phyloP scores from a whole-genome alignment of 768 basidiomycete genomes.

The Tricholoma matsutake region DNA sequence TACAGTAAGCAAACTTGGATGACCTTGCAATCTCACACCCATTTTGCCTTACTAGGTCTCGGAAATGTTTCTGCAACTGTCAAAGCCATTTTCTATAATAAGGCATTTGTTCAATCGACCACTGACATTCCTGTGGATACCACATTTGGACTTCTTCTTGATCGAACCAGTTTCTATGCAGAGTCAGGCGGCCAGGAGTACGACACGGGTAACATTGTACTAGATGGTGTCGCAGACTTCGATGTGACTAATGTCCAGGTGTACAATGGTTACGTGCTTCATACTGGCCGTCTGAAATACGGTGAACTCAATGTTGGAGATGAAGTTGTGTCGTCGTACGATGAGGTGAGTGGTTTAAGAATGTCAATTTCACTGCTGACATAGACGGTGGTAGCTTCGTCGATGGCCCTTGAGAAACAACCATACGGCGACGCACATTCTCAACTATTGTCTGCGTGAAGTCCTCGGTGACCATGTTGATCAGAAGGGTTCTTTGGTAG shows the following conservation, averaged over 20 bases:
- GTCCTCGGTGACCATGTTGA: conserved; percentile 96
- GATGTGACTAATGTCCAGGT: conserved; percentile 91
- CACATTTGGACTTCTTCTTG: conserved; percentile 83
- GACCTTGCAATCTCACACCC: neutral
- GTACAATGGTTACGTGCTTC: conserved; percentile 94
- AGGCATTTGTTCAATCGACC: conserved; percentile 71
- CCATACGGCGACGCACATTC: conserved; percentile 97
- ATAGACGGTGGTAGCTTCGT: conserved; percentile 53
- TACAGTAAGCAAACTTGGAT: conserved; percentile 54
- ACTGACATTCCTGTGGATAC: conserved; percentile 58
- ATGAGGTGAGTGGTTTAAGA: conserved; percentile 57
- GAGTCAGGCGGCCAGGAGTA: conserved; percentile 97
- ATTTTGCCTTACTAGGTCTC: conserved; percentile 44
- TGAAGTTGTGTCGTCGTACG: conserved; percentile 85
- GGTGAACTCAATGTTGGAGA: conserved; percentile 78
- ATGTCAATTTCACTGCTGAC: neutral
- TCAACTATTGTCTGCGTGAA: conserved; percentile 91
- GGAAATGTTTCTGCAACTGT: conserved; percentile 76
- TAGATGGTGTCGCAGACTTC: conserved; percentile 90
- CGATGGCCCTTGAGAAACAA: conserved; percentile 97
- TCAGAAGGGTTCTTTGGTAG: conserved; percentile 97
- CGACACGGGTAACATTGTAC: conserved; percentile 92
- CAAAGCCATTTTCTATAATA: conserved; percentile 83
- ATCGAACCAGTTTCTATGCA: conserved; percentile 94
- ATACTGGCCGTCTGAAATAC: conserved; percentile 88